These are phyloP conservation scores for Astrothelium subdiscretum DNA, from an alignment of 495 filamentous ascomycete species.

Conservation along the genomic window DNA sequence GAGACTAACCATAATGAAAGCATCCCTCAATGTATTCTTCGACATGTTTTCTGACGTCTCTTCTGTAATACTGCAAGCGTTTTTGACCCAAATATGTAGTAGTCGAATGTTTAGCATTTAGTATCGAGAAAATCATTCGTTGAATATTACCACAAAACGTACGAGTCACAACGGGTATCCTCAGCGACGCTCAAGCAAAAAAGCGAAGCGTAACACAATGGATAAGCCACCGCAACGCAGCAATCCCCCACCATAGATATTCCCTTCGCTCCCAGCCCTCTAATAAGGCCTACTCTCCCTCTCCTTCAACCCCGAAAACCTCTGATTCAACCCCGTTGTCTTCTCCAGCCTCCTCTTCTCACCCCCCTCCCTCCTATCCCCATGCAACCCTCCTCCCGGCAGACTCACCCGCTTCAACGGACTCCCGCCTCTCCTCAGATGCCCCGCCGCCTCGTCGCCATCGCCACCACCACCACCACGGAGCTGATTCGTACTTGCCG, in stretches of 20 bases:
- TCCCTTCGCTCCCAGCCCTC: not conserved
- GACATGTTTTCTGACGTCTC: too few relatives aligned
- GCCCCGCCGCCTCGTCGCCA: not conserved
- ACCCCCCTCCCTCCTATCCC: conserved; percentile 3
- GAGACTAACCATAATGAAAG: too few relatives aligned
- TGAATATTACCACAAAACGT: not conserved
- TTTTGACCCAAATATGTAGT: too few relatives aligned
- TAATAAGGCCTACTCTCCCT: not conserved
- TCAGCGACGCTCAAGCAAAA: not conserved
- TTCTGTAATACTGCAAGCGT: too few relatives aligned
- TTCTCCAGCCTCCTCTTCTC: conserved; percentile 5
- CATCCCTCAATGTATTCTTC: too few relatives aligned
- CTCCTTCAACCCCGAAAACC: not conserved
- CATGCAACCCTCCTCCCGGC: conserved; percentile 10
- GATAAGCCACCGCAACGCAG: too few relatives aligned
- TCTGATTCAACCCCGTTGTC: not conserved
- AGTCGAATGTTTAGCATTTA: too few relatives aligned
- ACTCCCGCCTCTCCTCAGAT: conserved; percentile 7
- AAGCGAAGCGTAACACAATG: not conserved
- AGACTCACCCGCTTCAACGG: conserved; percentile 19
- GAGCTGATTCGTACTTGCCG: conserved; percentile 5
- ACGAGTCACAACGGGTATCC: not conserved
- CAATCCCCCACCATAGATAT: not conserved
- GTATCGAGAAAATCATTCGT: too few relatives aligned
- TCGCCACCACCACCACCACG: not conserved